Conservation (phyloP, 164 flowering plant genomes). For the Chimonanthus salicifolius region DNA sequence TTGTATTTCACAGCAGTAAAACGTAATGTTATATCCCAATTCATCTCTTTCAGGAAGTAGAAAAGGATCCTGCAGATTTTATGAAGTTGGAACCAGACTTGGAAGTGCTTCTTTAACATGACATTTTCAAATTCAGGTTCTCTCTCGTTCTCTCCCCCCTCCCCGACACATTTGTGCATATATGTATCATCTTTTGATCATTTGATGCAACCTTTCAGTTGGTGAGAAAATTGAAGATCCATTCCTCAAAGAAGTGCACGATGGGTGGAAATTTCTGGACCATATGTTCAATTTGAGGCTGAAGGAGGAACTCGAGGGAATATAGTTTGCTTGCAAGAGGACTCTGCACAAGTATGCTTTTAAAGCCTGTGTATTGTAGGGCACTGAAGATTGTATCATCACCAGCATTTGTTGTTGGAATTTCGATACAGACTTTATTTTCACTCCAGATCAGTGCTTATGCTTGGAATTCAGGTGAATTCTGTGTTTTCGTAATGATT, state of each 20-base stretch:
- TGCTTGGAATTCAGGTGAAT: too few relatives aligned
- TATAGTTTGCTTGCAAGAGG: neutral
- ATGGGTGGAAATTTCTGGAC: neutral
- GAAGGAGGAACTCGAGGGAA: constrained; percentile 2
- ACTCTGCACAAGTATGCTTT: neutral
- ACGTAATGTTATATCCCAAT: neutral
- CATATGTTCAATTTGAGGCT: neutral
- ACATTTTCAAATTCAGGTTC: neutral
- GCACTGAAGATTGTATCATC: neutral
- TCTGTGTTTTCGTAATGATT: too few relatives aligned
- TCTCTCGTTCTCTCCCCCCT: neutral
- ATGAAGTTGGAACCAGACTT: constrained; percentile 1
- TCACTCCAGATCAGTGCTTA: too few relatives aligned
- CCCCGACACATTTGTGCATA: neutral
- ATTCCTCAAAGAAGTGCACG: neutral
- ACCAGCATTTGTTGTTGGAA: too few relatives aligned
- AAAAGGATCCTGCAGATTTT: neutral
- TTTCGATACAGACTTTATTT: neutral
- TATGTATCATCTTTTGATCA: neutral
- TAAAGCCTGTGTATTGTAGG: neutral
- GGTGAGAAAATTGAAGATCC: neutral
- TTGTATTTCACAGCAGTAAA: too few relatives aligned
- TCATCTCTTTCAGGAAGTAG: neutral
- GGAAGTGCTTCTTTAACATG: neutral
- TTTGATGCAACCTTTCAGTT: neutral